Conservation (phyloP, 345 rosid genomes). For the Gynandropsis gynandra region DNA sequence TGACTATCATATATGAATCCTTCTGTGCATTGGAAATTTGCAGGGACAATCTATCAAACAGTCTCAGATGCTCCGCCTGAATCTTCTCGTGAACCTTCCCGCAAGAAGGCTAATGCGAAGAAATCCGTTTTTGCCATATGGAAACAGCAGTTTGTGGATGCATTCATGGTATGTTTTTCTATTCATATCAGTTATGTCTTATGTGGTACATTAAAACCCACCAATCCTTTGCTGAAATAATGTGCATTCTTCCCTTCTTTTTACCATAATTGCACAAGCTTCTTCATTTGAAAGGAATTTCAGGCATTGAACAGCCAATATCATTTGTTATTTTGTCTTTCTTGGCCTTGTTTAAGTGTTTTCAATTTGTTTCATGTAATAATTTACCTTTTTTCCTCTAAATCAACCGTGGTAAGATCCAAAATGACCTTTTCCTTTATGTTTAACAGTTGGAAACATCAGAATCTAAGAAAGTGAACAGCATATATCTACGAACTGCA, state of each 20-base stretch:
- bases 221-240: too few relatives aligned
- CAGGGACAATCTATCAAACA: constrained; percentile 44
- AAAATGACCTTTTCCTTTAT: too few relatives aligned
- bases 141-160: constrained; percentile 78
- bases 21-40: constrained; percentile 16
- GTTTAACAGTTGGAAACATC: constrained; percentile 61
- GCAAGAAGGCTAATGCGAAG: constrained; percentile 27
- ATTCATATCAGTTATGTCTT: background rate
- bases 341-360: too few relatives aligned
- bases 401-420: too few relatives aligned
- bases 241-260: too few relatives aligned
- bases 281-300: too few relatives aligned
- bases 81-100: constrained; percentile 23
- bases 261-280: too few relatives aligned
- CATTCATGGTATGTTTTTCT: constrained; percentile 40
- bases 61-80: constrained; percentile 37
- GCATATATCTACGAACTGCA: constrained; percentile 29
- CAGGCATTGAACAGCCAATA: too few relatives aligned
- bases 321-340: too few relatives aligned
- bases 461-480: constrained; percentile 52
- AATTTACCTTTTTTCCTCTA: too few relatives aligned
- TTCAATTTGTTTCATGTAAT: too few relatives aligned
- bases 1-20: background rate
- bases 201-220: too few relatives aligned
- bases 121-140: constrained; percentile 38